Base-by-base conservation (phyloP, 768 basidiomycete genomes). In the Coprinopsis sp. region DNA sequence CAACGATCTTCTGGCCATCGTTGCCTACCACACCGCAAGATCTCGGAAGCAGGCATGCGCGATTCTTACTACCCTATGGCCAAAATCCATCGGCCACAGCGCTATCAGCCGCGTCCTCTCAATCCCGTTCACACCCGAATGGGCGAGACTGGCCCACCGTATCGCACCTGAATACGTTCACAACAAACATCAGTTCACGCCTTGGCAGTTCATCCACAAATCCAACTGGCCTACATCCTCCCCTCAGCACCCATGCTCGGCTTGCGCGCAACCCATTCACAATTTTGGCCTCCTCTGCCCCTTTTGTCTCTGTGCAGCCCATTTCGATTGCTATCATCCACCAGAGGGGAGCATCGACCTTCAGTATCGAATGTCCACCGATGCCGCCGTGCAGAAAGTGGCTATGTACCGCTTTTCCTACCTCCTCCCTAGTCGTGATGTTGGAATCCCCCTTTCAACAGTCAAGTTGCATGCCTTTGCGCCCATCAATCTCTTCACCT, bases 291-390 rank as follows among this genome's bases (percentile, higher is more conserved):
- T 93, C 5, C 61, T 82, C 10, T 91, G 89, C 56, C 74, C 83
- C 1, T 73, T 82, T 39, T 90, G 89, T 62, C 69, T 76, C 59
- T 84, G 79, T 49, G 65, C 72, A 1, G 77, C 87, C 6, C 90
- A 93, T 61, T 78, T 88, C 48, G 79, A 82, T 52, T 93, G 90
- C 65, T 90, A 88, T 55, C 81, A 87, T 53, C 72, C 81, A 49
- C 77, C 80, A 5, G 76, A 77, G 39, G 87, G 85, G 21, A 82
- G 75, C 52, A 69, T 76, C 47, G 61, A 79, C 47, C 59, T 73
- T 5, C 73, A 82, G 51, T 86, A 86, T 52, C 58, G 68, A 16
- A 62, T 71, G 51, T 54, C 64, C 14, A 55, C 69, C 11, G 78
- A 79, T 53, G 52, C 60, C 23, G 63, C 70, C 48, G 66, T 74